Base-by-base conservation (phyloP, 2,329 filamentous ascomycete species). In the Triangularia setosa region DNA sequence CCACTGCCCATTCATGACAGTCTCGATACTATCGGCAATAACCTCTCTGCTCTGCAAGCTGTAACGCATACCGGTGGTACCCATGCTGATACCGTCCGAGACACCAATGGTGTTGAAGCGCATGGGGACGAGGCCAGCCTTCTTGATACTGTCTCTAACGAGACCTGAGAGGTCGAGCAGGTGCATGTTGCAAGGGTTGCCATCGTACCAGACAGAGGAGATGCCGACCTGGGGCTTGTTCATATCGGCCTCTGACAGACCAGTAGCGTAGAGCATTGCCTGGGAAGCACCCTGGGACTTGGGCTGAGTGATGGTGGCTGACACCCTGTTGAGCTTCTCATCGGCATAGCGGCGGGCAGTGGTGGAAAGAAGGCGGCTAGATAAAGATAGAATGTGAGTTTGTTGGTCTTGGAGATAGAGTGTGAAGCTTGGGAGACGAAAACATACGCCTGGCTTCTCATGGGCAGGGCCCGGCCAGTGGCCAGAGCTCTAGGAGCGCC, bases 141-240 rank as follows among this genome's bases (percentile, higher is more conserved):
- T 79, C 63, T 78, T 78, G 48, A 87, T 84, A 14, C 84, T 86
- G 71, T 86, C 77, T 73, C 79, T 81, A 69, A 97, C 90, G 69
- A 89, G 81, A 76, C 90, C 84, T 75, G 91, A 96, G 66, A 99
- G 86, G 74, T 96, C 91, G 78, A 99, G 84, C 67, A 99, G 82
- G 79, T 99, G 95, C 94, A 97, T 99, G 81, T 99, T 99, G 84
- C 95, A 99, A 25, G 95, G 95, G 80, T 99, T 99, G 64, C 95
- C 95, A 72, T 92, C 90, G 80, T 94, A 97, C 95, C 95, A 99
- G 66, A 98, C 93, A 5, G 93, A 97, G 52, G 94, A 96, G 76
- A 99, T 98, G 70, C 95, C 95, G 71, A 99, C 90, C 82, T 99
- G 96, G 25, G 95, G 90, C 83, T 98, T 99, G 81, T 90, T 89